Evolutionary conservation across 2,329 filamentous ascomycete species (phyloP), one percentile per base, ranked within the genome.

Genomic region (Mollisiaceae sp.): DNA sequence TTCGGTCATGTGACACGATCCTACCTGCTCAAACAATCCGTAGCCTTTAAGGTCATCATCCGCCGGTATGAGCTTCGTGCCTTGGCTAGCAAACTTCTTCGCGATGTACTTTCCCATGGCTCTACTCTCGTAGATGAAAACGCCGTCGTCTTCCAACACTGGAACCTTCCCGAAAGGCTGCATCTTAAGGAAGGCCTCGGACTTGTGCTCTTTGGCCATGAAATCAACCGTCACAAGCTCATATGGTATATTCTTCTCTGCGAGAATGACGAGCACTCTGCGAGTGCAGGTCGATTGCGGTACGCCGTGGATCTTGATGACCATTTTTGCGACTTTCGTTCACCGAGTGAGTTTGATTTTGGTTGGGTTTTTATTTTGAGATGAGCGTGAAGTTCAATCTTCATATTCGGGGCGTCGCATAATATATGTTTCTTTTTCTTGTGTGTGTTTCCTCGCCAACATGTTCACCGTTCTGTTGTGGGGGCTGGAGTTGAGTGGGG

Each of bases 101-200:
- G 67, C 72, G 38, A 74, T 63, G 43, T 75, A 75, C 32, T 70
- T 71, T 47, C 66, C 69, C 58, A 78, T 78, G 8, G 76, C 77
- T 63, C 77, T 70, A 64, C 74, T 76, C 67, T 77, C 75, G 60
- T 67, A 73, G 1, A 78, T 39, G n/a, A 74, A 47, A 38, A 73
- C 75, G 1, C 74, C 76, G 50, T 75, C 74, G 57, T 78, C 77
- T 4, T 77, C 72, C 2, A 78, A 64, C n/a, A 74, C 71, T 12
- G 77, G 77, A 0, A 78, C 67, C 65, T 76, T 77, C 1, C 77
- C 77, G 45, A 78, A 78, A 0, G 77, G 77, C 18, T 78, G 74
- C 20, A 74, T 67, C 15, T 71, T 68, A 5, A 74, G 43, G 59
- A 73, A 75, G 0, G 66, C 62, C 14, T 66, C 58, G 1, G 57